A percentile compares a stretch with the other conserved stretches of the same genome.
These are phyloP conservation scores for Phialemoniopsis sp. DNA, from an alignment of 2,329 filamentous ascomycete species.

Conservation along the genomic window DNA sequence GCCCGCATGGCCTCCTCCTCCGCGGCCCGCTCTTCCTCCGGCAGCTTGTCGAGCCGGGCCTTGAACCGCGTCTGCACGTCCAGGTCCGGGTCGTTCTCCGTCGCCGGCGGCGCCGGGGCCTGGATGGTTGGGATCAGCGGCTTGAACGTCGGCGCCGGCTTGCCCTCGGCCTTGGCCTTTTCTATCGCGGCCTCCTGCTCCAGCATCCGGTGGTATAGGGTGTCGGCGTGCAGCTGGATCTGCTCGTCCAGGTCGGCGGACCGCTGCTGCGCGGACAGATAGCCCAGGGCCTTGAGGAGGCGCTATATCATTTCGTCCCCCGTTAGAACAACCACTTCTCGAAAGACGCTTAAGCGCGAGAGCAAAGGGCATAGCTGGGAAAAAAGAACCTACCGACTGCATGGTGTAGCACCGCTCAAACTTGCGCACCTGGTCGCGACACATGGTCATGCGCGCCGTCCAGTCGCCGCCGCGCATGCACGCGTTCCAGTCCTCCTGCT, in stretches of 20 bases:
- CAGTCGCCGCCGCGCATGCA: slow-evolving; percentile 75
- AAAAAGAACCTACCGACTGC: slow-evolving; percentile 60
- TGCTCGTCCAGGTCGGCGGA: slow-evolving; percentile 70
- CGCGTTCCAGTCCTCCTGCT: slow-evolving; percentile 76
- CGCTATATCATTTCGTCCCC: slow-evolving; percentile 42
- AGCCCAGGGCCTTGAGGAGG: slow-evolving; percentile 87
- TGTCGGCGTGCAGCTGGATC: slow-evolving; percentile 94
- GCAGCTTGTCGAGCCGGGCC: slow-evolving; percentile 53
- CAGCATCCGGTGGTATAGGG: slow-evolving; percentile 82
- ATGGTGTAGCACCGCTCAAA: slow-evolving; percentile 88
- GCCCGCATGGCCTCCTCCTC: slow-evolving; percentile 62
- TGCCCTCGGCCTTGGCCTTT: slow-evolving; percentile 59
- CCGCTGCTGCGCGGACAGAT: slow-evolving; percentile 65
- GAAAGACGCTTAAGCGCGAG: not conserved
- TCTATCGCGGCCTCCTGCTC: slow-evolving; percentile 74
- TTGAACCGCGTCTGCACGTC: slow-evolving; percentile 48
- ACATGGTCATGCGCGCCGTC: slow-evolving; percentile 72
- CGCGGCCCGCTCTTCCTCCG: slow-evolving; percentile 51
- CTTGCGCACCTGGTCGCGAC: slow-evolving; percentile 67
- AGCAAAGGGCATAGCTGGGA: not conserved
- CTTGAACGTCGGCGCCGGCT: slow-evolving; percentile 55
- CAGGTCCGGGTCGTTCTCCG: slow-evolving; percentile 16
- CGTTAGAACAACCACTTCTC: not conserved
- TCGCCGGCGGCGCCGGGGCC: slow-evolving; percentile 10
- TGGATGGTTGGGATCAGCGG: slow-evolving; percentile 41